phyloP scores from a whole-genome alignment of 352 stramenopile species.

The Globisporangium cederbergense region DNA sequence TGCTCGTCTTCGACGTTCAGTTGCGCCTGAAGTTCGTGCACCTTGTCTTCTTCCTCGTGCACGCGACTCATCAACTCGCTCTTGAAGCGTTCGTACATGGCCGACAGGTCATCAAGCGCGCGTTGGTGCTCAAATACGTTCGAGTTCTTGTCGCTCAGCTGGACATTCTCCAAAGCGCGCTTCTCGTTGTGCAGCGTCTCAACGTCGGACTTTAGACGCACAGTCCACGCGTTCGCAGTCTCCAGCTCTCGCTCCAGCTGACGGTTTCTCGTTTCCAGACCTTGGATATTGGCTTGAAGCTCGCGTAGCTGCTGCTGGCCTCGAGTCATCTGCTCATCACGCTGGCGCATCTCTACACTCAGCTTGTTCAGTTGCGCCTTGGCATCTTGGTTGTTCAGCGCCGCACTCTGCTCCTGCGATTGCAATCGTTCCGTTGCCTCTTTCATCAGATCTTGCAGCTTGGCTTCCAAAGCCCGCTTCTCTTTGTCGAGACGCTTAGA shows the following conservation, averaged over 20 bases:
- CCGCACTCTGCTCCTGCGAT: slow-evolving; percentile 38
- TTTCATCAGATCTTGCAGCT: slow-evolving; percentile 45
- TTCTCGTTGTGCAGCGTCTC: slow-evolving; percentile 41
- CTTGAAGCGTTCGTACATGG: slow-evolving; percentile 42
- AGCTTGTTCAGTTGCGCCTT: slow-evolving; percentile 39
- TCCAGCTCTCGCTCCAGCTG: slow-evolving; percentile 34
- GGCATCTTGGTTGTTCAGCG: slow-evolving; percentile 40
- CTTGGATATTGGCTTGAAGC: slow-evolving; percentile 27
- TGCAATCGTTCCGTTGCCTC: slow-evolving; percentile 48
- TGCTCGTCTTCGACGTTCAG: slow-evolving; percentile 28
- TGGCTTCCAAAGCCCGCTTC: slow-evolving; percentile 45
- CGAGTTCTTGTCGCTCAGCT: slow-evolving; percentile 19
- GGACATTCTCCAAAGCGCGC: slow-evolving; percentile 25
- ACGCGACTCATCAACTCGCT: slow-evolving; percentile 36
- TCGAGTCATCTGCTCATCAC: slow-evolving; percentile 47
- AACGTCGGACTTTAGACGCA: slow-evolving; percentile 30
- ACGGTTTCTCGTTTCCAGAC: slow-evolving; percentile 32
- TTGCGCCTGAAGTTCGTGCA: slow-evolving; percentile 32
- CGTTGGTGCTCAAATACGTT: slow-evolving; percentile 22
- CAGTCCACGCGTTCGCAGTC: slow-evolving; percentile 26
- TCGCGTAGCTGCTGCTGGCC: slow-evolving; percentile 34
- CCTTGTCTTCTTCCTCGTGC: slow-evolving; percentile 41
- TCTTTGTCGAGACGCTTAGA: slow-evolving; percentile 50
- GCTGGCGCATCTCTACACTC: slow-evolving; percentile 31
- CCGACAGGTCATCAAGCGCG: slow-evolving; percentile 25